These are phyloP conservation scores for Loxodes magnus DNA, from an alignment of 73 alveolate species.

Conservation along the genomic window DNA sequence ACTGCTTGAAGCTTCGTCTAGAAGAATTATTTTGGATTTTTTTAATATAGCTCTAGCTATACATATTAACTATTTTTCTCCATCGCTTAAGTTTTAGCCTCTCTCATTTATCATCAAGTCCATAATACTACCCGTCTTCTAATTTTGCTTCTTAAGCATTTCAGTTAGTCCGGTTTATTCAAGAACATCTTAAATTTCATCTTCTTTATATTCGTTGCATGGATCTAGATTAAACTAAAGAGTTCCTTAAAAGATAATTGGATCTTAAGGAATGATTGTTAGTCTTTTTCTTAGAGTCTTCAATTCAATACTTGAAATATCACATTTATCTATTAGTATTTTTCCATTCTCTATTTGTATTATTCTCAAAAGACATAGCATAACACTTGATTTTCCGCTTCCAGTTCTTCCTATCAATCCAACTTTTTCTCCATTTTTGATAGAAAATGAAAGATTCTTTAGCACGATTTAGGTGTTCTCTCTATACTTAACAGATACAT, in stretches of 20 bases:
- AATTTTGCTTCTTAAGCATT: too few relatives aligned
- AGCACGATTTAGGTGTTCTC: slow-evolving; percentile 26
- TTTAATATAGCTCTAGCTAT: too few relatives aligned
- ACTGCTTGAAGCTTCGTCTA: too few relatives aligned
- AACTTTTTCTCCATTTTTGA: slow-evolving; percentile 30
- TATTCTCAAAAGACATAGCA: slow-evolving; percentile 62
- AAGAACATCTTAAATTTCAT: slow-evolving; percentile 33
- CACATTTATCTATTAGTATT: slow-evolving; percentile 28
- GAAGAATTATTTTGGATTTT: too few relatives aligned
- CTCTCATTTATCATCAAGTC: too few relatives aligned
- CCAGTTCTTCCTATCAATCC: slow-evolving; percentile 85
- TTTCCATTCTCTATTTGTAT: slow-evolving; percentile 43
- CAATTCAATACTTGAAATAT: slow-evolving; percentile 20
- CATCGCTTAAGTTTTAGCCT: too few relatives aligned
- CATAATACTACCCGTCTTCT: too few relatives aligned
- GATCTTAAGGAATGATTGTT: slow-evolving; percentile 40
- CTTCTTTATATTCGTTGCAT: slow-evolving; percentile 23
- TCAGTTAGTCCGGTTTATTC: slow-evolving; percentile 46
- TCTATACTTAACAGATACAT: slow-evolving; percentile 29
- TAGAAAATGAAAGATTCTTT: slow-evolving; percentile 31
- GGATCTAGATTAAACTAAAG: slow-evolving; percentile 51
- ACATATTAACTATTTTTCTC: too few relatives aligned
- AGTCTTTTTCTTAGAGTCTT: slow-evolving; percentile 28
- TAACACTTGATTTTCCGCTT: slow-evolving; percentile 66
- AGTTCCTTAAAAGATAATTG: slow-evolving; percentile 34